These are phyloP conservation scores for Rhodamnia rubescens DNA, from an alignment of 345 rosid species.

Conservation along the genomic window DNA sequence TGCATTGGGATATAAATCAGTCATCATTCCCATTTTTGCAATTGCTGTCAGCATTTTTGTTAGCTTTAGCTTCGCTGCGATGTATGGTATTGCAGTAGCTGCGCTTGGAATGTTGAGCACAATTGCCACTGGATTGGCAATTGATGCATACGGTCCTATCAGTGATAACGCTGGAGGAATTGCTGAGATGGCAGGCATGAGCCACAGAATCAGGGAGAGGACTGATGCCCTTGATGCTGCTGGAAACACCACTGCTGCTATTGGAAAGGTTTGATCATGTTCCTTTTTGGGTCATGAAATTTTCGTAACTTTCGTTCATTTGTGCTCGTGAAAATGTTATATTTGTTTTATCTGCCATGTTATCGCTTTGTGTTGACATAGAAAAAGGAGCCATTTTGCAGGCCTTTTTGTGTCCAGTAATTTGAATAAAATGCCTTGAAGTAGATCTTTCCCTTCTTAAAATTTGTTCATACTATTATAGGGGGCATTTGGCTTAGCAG, in stretches of 20 bases:
- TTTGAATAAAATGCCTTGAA: background rate
- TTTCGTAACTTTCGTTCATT: background rate
- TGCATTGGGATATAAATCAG: constrained; percentile 73
- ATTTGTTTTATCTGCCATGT: background rate
- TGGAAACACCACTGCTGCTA: constrained; percentile 82
- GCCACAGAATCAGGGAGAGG: constrained; percentile 70
- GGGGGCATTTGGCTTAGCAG: background rate
- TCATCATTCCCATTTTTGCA: constrained; percentile 66
- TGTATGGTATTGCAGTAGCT: constrained; percentile 76
- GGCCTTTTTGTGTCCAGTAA: background rate
- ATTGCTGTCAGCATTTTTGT: constrained; percentile 61
- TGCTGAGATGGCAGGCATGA: constrained; percentile 92
- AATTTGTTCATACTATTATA: background rate
- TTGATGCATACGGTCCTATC: constrained; percentile 80
- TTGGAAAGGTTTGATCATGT: constrained; percentile 45
- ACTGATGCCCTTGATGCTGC: constrained; percentile 89
- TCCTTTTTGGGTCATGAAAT: background rate
- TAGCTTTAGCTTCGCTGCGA: constrained; percentile 68
- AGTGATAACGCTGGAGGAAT: constrained; percentile 85
- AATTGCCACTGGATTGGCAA: constrained; percentile 75
- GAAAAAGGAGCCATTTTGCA: background rate
- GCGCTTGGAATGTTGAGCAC: constrained; percentile 85
- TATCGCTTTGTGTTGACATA: background rate
- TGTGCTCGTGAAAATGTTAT: background rate
- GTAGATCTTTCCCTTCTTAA: background rate